Evolutionary conservation across 768 basidiomycete species (phyloP), one percentile per base, ranked within the genome.

Genomic region (Mrakia frigida): DNA sequence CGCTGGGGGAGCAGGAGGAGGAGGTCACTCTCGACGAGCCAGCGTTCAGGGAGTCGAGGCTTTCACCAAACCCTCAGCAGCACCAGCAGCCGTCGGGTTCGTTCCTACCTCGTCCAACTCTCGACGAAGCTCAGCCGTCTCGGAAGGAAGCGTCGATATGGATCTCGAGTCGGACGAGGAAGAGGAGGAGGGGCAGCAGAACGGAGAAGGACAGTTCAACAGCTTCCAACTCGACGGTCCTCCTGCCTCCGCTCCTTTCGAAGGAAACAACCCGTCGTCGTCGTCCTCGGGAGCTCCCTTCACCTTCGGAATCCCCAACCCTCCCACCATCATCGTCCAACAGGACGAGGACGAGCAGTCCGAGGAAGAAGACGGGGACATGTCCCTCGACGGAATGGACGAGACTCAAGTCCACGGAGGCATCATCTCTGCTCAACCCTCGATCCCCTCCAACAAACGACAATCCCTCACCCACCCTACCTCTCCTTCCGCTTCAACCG

Each of bases 121-220:
- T 25, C 13, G 46, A 65, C n/a, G 75, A 23, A 72, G 61, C 75
- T 72, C 70, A 23, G 63, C 71, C 28, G 75, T 59, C 43, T 72
- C 70, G n/a, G 75, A 76, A 50, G 75, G 75, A 28, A 63, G 59
- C n/a, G 70, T 82, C 79, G 82, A 83, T 33, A 79, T 83, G 76
- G 82, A 79, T 52, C 75, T 80, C 59, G 80, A 82, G 59, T 80
- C 80, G 10, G 82, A 82, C 13, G 70, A 71, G 9, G 77, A 74
- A 14, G 72, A 73, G 39, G 61, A 41, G 14, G 72, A 73, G 28
- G 61, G 13, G n/a, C 25, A 56, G 25, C 56, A 31, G 28, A n/a
- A 53, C 52, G 52, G 23, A 2, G 52, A 18, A 43, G 43, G 52
- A 53, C 43, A 18, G 70, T 46, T 31, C 70, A 52, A 61, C 59